Conservation (phyloP, 2,329 filamentous ascomycete species). For the Botrytis galanthina region DNA sequence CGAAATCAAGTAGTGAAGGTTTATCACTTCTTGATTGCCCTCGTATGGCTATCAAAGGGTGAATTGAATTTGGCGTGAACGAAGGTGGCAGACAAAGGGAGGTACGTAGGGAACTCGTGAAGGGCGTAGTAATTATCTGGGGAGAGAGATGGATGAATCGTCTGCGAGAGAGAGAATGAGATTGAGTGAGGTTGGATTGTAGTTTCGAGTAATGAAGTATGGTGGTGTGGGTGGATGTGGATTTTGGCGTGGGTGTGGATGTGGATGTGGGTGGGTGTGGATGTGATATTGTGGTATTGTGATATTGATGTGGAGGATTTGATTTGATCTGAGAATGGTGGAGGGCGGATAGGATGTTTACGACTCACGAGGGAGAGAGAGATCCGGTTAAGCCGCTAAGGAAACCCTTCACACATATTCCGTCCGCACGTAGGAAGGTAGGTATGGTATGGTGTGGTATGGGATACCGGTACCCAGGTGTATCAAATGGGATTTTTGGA, state of each 20-base stretch:
- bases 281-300: neutral
- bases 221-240: neutral
- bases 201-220: neutral
- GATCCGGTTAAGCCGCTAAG: neutral
- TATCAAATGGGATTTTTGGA: neutral
- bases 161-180: neutral
- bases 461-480: neutral
- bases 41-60: neutral
- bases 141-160: neutral
- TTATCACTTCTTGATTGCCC: neutral
- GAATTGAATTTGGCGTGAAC: neutral
- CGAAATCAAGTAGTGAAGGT: neutral
- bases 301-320: neutral
- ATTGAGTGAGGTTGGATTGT: neutral
- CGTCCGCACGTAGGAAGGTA: neutral
- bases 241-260: too few species aligned
- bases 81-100: neutral
- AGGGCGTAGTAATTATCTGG: neutral
- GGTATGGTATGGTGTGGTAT: too few species aligned
- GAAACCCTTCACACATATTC: neutral
- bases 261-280: neutral
- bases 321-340: neutral
- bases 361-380: neutral
- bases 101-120: neutral
- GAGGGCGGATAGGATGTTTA: conserved; percentile 2